These are phyloP conservation scores for Cantharellus cinnabarinus DNA, from an alignment of 768 basidiomycete species.

Conservation along the genomic window DNA sequence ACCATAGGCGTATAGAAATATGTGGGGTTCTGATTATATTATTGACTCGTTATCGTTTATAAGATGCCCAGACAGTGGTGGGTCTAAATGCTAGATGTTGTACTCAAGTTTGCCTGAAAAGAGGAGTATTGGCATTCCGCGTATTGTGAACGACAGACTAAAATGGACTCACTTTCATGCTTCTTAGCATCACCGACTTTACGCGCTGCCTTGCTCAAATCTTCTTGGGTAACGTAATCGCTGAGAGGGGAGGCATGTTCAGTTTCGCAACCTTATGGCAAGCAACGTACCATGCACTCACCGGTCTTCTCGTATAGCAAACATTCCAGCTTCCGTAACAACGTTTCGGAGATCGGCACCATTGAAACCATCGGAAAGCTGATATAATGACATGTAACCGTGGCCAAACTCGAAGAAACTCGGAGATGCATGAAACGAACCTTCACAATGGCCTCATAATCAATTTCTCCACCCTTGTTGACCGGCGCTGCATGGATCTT, in stretches of 20 bases:
- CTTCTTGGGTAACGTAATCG: constrained; percentile 84
- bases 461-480: constrained; percentile 87
- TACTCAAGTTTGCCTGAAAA: too few species aligned
- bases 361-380: constrained; percentile 84
- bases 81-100: too few species aligned
- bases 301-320: constrained; percentile 93
- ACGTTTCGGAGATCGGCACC: constrained; percentile 94
- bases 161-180: constrained; percentile 58
- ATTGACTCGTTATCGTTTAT: too few species aligned
- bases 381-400: not conserved
- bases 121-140: too few species aligned
- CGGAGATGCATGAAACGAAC: constrained; percentile 18
- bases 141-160: too few species aligned
- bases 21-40: too few species aligned
- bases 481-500: constrained; percentile 93
- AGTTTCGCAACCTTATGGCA: not conserved
- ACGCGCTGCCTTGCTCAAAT: constrained; percentile 85
- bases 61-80: too few species aligned
- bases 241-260: constrained; percentile 18
- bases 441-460: constrained; percentile 97
- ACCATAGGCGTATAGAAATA: too few species aligned
- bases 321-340: constrained; percentile 93
- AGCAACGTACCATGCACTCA: constrained; percentile 16
- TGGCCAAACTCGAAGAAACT: not conserved
- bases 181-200: constrained; percentile 96